phyloP scores from a whole-genome alignment of 441 rosid genomes.

The Erodium texanum region DNA sequence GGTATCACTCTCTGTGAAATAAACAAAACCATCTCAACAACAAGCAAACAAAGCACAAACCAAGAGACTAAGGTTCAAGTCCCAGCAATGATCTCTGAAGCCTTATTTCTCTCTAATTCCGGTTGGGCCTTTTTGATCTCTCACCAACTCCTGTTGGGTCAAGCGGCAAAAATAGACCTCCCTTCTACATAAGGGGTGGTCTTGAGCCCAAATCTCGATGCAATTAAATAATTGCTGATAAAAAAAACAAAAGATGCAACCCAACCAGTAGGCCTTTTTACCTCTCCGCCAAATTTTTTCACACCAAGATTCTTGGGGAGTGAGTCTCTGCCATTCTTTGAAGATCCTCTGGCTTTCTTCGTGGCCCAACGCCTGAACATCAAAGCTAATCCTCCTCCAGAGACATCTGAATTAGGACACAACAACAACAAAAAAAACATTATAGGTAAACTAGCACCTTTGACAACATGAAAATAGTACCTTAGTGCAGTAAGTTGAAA shows the following conservation, averaged over 20 bases:
- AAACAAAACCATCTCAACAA: neutral
- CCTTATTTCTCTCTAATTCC: too few relatives aligned
- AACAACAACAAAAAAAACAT: neutral
- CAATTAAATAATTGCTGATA: too few relatives aligned
- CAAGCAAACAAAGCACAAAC: neutral
- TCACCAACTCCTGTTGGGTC: too few relatives aligned
- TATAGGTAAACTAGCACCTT: neutral
- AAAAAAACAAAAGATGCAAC: too few relatives aligned
- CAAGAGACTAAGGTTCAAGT: too few relatives aligned
- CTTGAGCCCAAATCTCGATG: too few relatives aligned
- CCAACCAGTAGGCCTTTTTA: too few relatives aligned
- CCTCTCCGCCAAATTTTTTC: constrained; percentile 90
- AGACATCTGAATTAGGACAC: constrained; percentile 32
- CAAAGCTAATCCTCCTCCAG: constrained; percentile 54
- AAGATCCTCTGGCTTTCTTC: constrained; percentile 71
- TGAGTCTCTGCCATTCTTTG: constrained; percentile 89
- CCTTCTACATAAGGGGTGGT: too few relatives aligned
- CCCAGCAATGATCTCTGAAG: too few relatives aligned
- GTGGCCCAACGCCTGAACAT: constrained; percentile 78
- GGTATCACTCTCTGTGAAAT: constrained; percentile 4
- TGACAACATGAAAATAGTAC: neutral
- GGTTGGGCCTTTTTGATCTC: too few relatives aligned
- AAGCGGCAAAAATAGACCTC: too few relatives aligned
- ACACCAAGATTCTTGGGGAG: constrained; percentile 83
- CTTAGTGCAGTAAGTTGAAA: neutral